These are phyloP conservation scores for Hibiscus tridactylites DNA, from an alignment of 345 rosid genomes.

Conservation along the genomic window DNA sequence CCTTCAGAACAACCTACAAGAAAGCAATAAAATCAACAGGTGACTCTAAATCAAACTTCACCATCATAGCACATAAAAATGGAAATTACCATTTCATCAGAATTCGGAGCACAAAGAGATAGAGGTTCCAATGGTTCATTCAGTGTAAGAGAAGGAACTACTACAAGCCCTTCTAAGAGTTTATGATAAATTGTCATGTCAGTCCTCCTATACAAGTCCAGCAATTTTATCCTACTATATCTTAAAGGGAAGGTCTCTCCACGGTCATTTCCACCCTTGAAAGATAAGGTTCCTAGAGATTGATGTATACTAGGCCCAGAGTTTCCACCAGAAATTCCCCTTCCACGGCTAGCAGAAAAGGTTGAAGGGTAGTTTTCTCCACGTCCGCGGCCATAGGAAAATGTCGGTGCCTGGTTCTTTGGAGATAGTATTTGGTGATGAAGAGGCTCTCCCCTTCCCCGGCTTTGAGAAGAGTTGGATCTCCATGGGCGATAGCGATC, in stretches of 20 bases:
- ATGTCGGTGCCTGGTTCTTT: slow-evolving; percentile 53
- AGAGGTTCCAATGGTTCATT: no score
- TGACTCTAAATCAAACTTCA: no score
- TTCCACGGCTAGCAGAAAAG: slow-evolving; percentile 64
- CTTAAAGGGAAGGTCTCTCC: not conserved
- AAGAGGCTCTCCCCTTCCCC: slow-evolving; percentile 70
- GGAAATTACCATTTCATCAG: no score
- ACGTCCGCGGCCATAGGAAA: slow-evolving; percentile 59
- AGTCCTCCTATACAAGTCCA: slow-evolving; percentile 37
- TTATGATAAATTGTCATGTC: slow-evolving; percentile 19
- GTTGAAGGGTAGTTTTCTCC: slow-evolving; percentile 29
- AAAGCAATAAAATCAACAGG: no score
- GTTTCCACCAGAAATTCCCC: not conserved
- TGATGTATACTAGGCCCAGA: no score
- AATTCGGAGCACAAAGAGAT: no score
- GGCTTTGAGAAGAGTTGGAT: slow-evolving; percentile 46
- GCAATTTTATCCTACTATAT: slow-evolving; percentile 73
- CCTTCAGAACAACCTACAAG: slow-evolving; percentile 59
- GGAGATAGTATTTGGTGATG: slow-evolving; percentile 47
- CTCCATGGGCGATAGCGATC: slow-evolving; percentile 82
- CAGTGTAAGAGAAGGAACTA: no score
- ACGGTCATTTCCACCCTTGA: no score
- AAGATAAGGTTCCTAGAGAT: no score
- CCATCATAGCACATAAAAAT: no score
- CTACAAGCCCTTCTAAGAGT: not conserved